These are phyloP conservation scores for Hymenoscyphus salicellus DNA, from an alignment of 2,329 filamentous ascomycete genomes.

Conservation along the genomic window DNA sequence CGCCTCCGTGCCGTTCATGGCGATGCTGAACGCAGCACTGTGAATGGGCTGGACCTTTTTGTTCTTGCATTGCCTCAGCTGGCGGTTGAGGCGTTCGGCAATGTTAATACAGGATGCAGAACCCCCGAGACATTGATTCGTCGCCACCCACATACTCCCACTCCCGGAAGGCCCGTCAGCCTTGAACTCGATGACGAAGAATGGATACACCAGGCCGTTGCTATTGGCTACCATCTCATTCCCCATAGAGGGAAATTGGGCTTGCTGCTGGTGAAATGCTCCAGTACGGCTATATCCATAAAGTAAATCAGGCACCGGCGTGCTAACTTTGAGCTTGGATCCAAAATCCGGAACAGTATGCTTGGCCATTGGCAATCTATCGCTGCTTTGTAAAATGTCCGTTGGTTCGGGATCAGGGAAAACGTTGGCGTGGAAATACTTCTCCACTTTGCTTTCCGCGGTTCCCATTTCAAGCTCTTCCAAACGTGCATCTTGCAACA, in stretches of 20 bases:
- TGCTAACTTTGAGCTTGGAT: constrained; percentile 26
- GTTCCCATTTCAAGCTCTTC: constrained; percentile 22
- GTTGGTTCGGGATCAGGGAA: too few species aligned
- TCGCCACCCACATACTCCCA: constrained; percentile 37
- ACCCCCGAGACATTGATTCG: constrained; percentile 39
- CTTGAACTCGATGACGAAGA: constrained; percentile 36
- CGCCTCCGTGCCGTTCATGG: constrained; percentile 31
- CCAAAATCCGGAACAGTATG: constrained; percentile 19
- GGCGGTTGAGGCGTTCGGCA: constrained; percentile 25
- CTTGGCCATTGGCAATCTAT: constrained; percentile 19
- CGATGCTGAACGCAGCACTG: constrained; percentile 36
- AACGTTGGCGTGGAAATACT: too few species aligned
- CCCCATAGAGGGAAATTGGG: constrained; percentile 28
- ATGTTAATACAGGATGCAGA: constrained; percentile 37
- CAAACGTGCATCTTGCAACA: constrained; percentile 19
- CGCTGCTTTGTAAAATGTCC: too few species aligned
- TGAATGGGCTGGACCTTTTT: constrained; percentile 27
- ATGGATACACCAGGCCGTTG: constrained; percentile 28
- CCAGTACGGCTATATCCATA: constrained; percentile 25
- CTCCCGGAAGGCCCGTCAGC: constrained; percentile 30
- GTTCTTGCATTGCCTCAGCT: constrained; percentile 23
- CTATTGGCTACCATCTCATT: constrained; percentile 24
- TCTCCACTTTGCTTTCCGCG: constrained; percentile 24
- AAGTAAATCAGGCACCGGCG: constrained; percentile 27
- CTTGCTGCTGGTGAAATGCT: constrained; percentile 26